phyloP scores from a whole-genome alignment of 768 basidiomycete species.

The Boletus tomentosulus region DNA sequence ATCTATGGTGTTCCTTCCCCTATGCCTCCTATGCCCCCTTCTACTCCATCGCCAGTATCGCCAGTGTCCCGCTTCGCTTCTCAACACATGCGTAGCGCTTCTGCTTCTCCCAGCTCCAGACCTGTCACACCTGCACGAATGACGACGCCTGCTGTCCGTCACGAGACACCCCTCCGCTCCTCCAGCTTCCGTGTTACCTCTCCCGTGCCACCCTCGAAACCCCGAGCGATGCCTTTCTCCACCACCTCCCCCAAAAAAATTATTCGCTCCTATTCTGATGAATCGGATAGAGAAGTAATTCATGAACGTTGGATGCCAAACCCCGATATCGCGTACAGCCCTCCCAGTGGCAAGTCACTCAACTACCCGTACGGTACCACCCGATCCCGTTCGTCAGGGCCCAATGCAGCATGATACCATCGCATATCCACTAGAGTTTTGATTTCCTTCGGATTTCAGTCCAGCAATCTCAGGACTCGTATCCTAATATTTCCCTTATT shows the following conservation, averaged over 20 bases:
- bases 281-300: slow-evolving; percentile 52
- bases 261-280: slow-evolving; percentile 59
- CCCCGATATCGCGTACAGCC: slow-evolving; percentile 33
- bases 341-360: slow-evolving; percentile 31
- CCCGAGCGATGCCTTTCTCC: slow-evolving; percentile 46
- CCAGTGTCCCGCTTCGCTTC: slow-evolving; percentile 51
- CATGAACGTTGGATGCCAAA: slow-evolving; percentile 67
- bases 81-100: slow-evolving; percentile 54
- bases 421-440: slow-evolving; percentile 21
- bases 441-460: slow-evolving; percentile 22
- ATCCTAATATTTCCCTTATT: slow-evolving; percentile 34
- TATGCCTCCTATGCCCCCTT: slow-evolving; percentile 40
- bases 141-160: slow-evolving; percentile 24
- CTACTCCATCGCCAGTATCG: slow-evolving; percentile 44
- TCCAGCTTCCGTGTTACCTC: slow-evolving; percentile 28
- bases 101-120: slow-evolving; percentile 36
- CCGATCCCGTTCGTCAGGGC: slow-evolving; percentile 30
- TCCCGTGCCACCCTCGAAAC: slow-evolving; percentile 36
- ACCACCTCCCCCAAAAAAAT: slow-evolving; percentile 54
- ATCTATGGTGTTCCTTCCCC: slow-evolving; percentile 29
- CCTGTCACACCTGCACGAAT: slow-evolving; percentile 32
- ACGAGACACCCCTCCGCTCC: slow-evolving; percentile 30
- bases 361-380: slow-evolving; percentile 25
- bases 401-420: slow-evolving; percentile 33
- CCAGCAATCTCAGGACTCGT: slow-evolving; percentile 26